Base-by-base conservation (phyloP, 306 rosid species). In the Rosa multiflora region DNA sequence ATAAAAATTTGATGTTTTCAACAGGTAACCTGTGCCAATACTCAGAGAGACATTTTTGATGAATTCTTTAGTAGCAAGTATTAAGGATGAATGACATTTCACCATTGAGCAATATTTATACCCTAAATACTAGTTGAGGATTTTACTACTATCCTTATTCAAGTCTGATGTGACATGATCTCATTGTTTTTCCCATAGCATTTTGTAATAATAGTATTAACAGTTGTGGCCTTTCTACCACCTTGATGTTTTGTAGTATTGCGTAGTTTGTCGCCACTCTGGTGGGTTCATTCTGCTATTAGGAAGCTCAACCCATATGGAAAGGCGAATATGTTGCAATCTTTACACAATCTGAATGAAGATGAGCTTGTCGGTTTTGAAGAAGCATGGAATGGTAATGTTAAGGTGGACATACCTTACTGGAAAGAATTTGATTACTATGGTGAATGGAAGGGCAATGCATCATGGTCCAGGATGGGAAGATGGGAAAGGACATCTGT, bases 331-430 rank as follows among this genome's bases (percentile, higher is more conserved):
- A 79, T 83, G 6, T 53, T 76, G 74, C 99, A 92, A 78, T 90
- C 91, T 46, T 76, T 91, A 78, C 97, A 95, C 85, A 95, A 95
- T 89, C 82, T 92, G 69, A 63, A 84, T 74, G 95, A 92, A 90
- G 99, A 88, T 56, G 98, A 92, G 77, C 93, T 95, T 77, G 74
- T 83, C 68, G 85, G 90, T 56, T 95, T 95, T 64, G 99, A 92
- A 82, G 89, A 82, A 75, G 80, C 90, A 15, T 95, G 99, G 99
- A 84, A 85, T 68, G 86, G 80, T 75, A 92, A 89, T 55, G 82
- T 75, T 72, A 76, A 72, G 67, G 87, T 82, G 44, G 69, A 69
- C 12, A 62, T 85, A 3, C 85, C 90, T 1, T 63, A 80, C 53
- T 73, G 84, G 83, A 84, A 77, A 51, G 59, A 84, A 79, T 82